Evolutionary conservation across 31 red algal genomes (phyloP), one percentile per base, ranked within the genome.

Genomic region (Bonnemaisonia californica): DNA sequence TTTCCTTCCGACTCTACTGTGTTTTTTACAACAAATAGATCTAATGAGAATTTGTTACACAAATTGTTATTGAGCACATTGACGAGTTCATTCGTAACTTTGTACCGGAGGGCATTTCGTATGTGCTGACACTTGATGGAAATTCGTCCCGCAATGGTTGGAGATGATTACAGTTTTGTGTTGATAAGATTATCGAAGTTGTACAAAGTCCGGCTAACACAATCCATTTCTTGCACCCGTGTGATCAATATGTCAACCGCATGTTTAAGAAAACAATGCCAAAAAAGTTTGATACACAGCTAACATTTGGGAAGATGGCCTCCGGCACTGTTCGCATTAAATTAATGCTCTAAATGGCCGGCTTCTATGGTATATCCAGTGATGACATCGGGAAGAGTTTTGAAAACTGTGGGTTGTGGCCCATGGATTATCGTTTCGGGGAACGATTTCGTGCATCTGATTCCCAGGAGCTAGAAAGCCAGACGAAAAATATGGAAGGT

Each of bases 241-340:
- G 78, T 36, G 65, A 84, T 23, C 0, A 71, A 4, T 74, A 37
- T 21, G 73, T 72, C n/a, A 84, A 84, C 80, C 28, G 38, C 18
- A 23, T 11, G 7, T 74, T 73, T 32, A 16, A 84, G 34, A 21
- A 8, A n/a, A 62, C 1, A 2, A 61, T 84, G 2, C 0, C 67
- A 33, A 51, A 23, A 42, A 84, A n/a, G n/a, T n/a, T n/a, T n/a
- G n/a, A n/a, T n/a, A n/a, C n/a, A n/a, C n/a, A n/a, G n/a, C n/a
- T n/a, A n/a, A n/a, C n/a, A n/a, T n/a, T n/a, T n/a, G n/a, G n/a
- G n/a, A n/a, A n/a, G n/a, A n/a, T n/a, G n/a, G n/a, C n/a, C n/a
- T n/a, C n/a, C n/a, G n/a, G n/a, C n/a, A n/a, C n/a, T n/a, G n/a
- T n/a, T n/a, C n/a, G n/a, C n/a, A n/a, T n/a, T n/a, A n/a, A n/a